Evolutionary conservation across 2,329 filamentous ascomycete genomes (phyloP).

Genomic region (Leptographium radiaticola): DNA sequence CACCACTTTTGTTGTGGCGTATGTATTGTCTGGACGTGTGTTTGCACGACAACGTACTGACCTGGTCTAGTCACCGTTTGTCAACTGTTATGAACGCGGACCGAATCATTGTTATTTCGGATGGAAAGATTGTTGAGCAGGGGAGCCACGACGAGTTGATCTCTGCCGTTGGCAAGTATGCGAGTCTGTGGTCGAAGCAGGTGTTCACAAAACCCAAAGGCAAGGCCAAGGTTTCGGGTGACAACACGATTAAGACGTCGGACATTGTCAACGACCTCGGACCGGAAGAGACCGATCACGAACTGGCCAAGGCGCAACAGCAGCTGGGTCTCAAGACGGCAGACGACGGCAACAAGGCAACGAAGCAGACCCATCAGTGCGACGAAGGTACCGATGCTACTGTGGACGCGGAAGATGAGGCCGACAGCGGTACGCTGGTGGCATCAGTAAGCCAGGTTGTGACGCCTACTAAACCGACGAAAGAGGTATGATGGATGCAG

Average conservation of each 20-base stretch:
- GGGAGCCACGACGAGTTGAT: constrained; percentile 49
- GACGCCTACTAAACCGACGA: constrained; percentile 25
- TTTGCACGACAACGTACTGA: no score
- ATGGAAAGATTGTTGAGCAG: constrained; percentile 50
- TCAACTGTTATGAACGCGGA: constrained; percentile 61
- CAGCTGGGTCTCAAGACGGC: background rate
- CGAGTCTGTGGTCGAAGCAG: constrained; percentile 52
- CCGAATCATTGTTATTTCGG: constrained; percentile 50
- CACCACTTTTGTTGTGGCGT: constrained; percentile 55
- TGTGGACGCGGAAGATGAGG: constrained; percentile 7
- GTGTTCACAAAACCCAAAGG: constrained; percentile 34
- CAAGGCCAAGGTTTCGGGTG: constrained; percentile 12
- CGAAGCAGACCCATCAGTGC: background rate
- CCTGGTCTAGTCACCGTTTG: constrained; percentile 41
- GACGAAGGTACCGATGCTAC: constrained; percentile 1
- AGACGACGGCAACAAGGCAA: background rate
- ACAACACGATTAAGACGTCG: constrained; percentile 12
- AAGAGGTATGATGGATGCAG: constrained; percentile 31
- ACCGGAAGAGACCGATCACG: constrained; percentile 21
- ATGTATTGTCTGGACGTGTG: constrained; percentile 16
- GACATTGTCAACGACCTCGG: constrained; percentile 25
- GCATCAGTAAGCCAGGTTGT: constrained; percentile 11
- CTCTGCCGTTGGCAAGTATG: constrained; percentile 45
- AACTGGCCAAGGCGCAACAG: constrained; percentile 21
- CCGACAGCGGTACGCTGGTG: constrained; percentile 7